Percentiles rank a stretch among this genome's conserved stretches.
Evolutionary conservation across 768 basidiomycete species (phyloP).

Genomic region (Xanthoconium purpureum): DNA sequence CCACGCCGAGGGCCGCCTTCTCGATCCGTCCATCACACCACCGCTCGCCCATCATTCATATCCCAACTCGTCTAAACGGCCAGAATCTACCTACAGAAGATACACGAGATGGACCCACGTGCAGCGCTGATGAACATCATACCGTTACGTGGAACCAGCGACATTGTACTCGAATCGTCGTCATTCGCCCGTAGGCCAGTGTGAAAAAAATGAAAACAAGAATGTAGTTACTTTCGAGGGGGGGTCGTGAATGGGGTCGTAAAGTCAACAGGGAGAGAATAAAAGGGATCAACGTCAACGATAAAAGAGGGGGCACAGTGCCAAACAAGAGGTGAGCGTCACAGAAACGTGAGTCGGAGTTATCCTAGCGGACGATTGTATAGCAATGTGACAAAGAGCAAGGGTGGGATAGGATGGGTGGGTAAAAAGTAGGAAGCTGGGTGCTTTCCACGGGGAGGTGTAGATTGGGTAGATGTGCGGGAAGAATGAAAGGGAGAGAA

Average conservation of each 20-base stretch:
- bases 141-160: neutral
- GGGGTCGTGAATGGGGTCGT: conserved; percentile 10
- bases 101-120: no score
- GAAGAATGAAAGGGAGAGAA: neutral
- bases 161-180: neutral
- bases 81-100: no score
- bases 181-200: neutral
- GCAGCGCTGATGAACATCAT: no score
- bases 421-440: neutral
- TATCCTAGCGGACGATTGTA: conserved; percentile 5
- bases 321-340: neutral
- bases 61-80: no score
- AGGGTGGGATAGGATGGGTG: neutral
- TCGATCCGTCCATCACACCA: no score
- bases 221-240: conserved; percentile 1
- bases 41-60: no score
- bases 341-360: neutral
- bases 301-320: neutral
- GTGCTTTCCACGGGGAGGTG: conserved; percentile 9
- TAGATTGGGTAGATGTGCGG: conserved; percentile 12
- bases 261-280: neutral
- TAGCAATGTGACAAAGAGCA: conserved; percentile 3
- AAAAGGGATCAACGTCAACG: neutral
- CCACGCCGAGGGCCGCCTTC: no score
- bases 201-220: neutral